Evolutionary conservation across 257 asterid species (phyloP), one percentile per base, ranked within the genome.

Genomic region (Forsythia viridissima): DNA sequence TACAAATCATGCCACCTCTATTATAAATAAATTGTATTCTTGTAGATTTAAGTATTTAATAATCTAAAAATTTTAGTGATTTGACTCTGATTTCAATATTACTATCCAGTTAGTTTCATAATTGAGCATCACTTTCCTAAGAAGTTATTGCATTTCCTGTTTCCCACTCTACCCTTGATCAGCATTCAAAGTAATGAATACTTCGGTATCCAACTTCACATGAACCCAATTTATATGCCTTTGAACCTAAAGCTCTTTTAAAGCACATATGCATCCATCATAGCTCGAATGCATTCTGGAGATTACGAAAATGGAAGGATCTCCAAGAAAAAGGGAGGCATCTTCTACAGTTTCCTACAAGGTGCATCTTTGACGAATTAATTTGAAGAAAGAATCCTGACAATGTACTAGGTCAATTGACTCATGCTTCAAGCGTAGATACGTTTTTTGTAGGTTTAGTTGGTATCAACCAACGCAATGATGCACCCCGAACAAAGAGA

Each of bases 351-450:
- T 24, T 44, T 51, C 38, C 76, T 75, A 76, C 8, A 75, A n/a
- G 74, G 67, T 66, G 72, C 21, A 48, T 3, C 59, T 57, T 77
- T 10, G 43, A 72, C 44, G 59, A 76, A 73, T 57, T 71, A 68
- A 73, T 44, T 76, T 34, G 44, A n/a, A 42, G 65, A 72, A 72
- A 42, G 65, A 72, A 72, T 21, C 67, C 39, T 24, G 20, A 77
- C 37, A 30, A 57, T 68, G 65, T 74, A 52, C 40, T 59, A 1
- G 34, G 36, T 59, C 20, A 20, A 59, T 59, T 59, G 67, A 76
- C 74, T 65, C 69, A 63, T n/a, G 41, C 74, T 74, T n/a, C 41
- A 73, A 72, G 76, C 81, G 59, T 13, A 6, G 34, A 34, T 68
- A 63, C 6, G 9, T 9, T 21, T 63, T 63, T 24, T 61, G 68